Conservation (phyloP, 192 early-diverging fungal genomes). For the Polychytrium aggregatum region DNA sequence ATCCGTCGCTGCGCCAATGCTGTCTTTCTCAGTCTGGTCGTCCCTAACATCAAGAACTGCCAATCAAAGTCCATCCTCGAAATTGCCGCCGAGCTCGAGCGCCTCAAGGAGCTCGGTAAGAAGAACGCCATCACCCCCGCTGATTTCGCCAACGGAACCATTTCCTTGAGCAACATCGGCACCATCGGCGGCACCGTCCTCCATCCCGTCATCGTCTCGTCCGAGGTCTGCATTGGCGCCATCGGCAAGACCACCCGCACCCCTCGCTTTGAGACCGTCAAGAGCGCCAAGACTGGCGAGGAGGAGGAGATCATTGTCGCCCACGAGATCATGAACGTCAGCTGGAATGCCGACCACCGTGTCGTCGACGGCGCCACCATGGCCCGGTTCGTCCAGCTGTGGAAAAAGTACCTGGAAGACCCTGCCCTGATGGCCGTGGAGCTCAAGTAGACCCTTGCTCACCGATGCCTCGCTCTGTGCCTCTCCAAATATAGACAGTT, state of each 20-base stretch:
- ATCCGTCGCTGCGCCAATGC: no score
- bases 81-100: slow-evolving; percentile 73
- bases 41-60: slow-evolving; percentile 91
- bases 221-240: slow-evolving; percentile 83
- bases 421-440: slow-evolving; percentile 50
- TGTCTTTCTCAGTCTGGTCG: slow-evolving; percentile 69
- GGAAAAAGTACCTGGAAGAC: slow-evolving; percentile 80
- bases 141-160: slow-evolving; percentile 75
- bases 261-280: slow-evolving; percentile 65
- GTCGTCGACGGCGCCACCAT: slow-evolving; percentile 94
- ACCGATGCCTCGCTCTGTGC: no score
- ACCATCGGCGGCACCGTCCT: slow-evolving; percentile 84
- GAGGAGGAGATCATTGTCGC: slow-evolving; percentile 61
- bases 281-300: slow-evolving; percentile 37
- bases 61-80: slow-evolving; percentile 77
- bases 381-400: slow-evolving; percentile 76
- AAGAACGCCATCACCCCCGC: slow-evolving; percentile 43
- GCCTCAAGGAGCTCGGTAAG: slow-evolving; percentile 55
- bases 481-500: no score
- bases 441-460: slow-evolving; percentile 11
- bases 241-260: slow-evolving; percentile 72
- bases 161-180: slow-evolving; percentile 91
- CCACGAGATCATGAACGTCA: slow-evolving; percentile 63
- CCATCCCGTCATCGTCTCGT: slow-evolving; percentile 77
- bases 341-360: slow-evolving; percentile 93